These are phyloP conservation scores for Corniculantispora saksenae DNA, from an alignment of 2,329 filamentous ascomycete genomes.

Conservation along the genomic window DNA sequence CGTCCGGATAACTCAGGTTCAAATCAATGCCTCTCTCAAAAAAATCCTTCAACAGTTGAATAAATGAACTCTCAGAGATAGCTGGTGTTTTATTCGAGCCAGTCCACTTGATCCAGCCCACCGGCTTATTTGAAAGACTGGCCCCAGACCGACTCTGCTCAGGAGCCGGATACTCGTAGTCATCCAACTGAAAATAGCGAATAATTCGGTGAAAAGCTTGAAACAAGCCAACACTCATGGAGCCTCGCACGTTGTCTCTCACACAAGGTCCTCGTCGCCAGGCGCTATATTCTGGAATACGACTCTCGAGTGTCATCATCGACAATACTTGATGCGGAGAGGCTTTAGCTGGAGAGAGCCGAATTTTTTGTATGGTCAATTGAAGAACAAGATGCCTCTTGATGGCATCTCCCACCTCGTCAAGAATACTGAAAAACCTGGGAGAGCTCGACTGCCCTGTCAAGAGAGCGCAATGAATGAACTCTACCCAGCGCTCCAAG, in stretches of 20 bases:
- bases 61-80: not conserved
- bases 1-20: too few species aligned
- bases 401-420: constrained; percentile 9
- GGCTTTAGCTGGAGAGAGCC: not conserved
- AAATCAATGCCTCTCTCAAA: too few species aligned
- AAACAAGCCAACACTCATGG: not conserved
- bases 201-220: not conserved
- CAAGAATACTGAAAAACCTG: constrained; percentile 2
- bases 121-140: not conserved
- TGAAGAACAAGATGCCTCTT: constrained; percentile 2
- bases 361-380: not conserved
- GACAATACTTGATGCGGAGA: constrained; percentile 4
- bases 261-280: not conserved
- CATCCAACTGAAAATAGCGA: not conserved
- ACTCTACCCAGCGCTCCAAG: not conserved
- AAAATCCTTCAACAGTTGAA: not conserved
- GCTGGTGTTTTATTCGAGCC: not conserved
- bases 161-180: not conserved
- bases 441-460: not conserved
- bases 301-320: not conserved
- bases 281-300: not conserved
- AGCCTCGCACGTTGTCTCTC: not conserved
- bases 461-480: not conserved
- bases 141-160: not conserved
- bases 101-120: not conserved